Conservation (phyloP, 78 protist genomes). For the Dictyostelium purpureum region DNA sequence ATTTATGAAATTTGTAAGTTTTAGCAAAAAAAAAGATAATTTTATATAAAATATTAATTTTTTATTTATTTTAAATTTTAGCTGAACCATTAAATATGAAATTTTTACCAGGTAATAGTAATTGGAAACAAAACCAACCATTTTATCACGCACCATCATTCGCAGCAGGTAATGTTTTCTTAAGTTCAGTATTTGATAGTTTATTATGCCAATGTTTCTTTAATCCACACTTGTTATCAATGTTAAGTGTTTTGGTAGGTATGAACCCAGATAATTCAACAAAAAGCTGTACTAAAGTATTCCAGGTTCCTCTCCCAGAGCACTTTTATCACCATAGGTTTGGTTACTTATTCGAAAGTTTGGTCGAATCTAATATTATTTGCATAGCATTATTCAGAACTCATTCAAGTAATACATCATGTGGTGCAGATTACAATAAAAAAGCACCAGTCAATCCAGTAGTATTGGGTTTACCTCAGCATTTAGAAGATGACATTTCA, state of each 20-base stretch:
- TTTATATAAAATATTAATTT: background rate
- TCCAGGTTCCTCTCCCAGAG: constrained; percentile 49
- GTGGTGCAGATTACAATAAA: background rate
- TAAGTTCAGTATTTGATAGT: constrained; percentile 42
- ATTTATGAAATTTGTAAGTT: constrained; percentile 53
- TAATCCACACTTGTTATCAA: constrained; percentile 37
- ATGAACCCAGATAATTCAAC: background rate
- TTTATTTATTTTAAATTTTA: background rate
- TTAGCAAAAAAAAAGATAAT: background rate
- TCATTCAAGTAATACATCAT: background rate
- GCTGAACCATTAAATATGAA: constrained; percentile 53
- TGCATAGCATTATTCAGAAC: constrained; percentile 47
- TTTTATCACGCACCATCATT: constrained; percentile 36
- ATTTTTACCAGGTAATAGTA: constrained; percentile 31
- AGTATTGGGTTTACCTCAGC: background rate
- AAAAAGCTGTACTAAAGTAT: background rate
- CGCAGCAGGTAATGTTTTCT: constrained; percentile 65
- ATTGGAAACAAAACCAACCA: constrained; percentile 66
- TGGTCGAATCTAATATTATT: constrained; percentile 28
- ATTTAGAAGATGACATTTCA: background rate
- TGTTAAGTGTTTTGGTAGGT: constrained; percentile 33
- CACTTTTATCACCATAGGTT: constrained; percentile 40
- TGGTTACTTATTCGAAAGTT: constrained; percentile 51
- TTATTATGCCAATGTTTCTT: constrained; percentile 65
- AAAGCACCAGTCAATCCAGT: background rate